These are phyloP conservation scores for Cryptosporidium sp. DNA, from an alignment of 169 alveolate genomes.

Conservation along the genomic window DNA sequence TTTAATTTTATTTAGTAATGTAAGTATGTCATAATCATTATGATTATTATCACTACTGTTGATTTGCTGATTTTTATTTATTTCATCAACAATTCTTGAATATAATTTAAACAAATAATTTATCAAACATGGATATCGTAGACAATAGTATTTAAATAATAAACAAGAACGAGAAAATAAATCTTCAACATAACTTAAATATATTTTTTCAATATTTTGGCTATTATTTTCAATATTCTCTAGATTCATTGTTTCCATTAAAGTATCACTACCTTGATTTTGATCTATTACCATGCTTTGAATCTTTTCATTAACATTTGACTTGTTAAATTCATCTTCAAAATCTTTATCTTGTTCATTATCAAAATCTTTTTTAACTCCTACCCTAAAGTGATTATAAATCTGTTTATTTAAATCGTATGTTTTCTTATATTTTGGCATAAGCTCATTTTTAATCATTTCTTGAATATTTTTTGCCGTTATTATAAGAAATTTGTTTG, in stretches of 20 bases:
- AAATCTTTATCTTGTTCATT: neutral
- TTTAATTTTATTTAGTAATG: slow-evolving; percentile 13
- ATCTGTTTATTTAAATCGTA: neutral
- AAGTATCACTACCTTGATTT: neutral
- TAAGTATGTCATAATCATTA: neutral
- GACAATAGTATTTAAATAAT: slow-evolving; percentile 31
- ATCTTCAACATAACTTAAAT: slow-evolving; percentile 20
- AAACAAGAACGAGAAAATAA: neutral
- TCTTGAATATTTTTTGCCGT: neutral
- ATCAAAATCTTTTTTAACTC: neutral
- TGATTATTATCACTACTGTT: neutral
- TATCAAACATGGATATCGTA: slow-evolving; percentile 38
- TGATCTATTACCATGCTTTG: slow-evolving; percentile 4
- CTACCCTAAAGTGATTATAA: neutral
- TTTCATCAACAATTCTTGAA: neutral
- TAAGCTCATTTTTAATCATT: slow-evolving; percentile 1
- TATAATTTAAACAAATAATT: neutral
- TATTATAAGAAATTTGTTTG: neutral
- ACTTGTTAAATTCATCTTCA: neutral
- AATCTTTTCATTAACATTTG: neutral
- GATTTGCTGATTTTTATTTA: neutral
- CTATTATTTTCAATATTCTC: neutral
- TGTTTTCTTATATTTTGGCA: neutral
- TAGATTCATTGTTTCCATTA: neutral
- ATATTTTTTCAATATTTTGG: neutral